phyloP scores from a whole-genome alignment of 2,329 filamentous ascomycete species.

The Biscogniauxia sp. region DNA sequence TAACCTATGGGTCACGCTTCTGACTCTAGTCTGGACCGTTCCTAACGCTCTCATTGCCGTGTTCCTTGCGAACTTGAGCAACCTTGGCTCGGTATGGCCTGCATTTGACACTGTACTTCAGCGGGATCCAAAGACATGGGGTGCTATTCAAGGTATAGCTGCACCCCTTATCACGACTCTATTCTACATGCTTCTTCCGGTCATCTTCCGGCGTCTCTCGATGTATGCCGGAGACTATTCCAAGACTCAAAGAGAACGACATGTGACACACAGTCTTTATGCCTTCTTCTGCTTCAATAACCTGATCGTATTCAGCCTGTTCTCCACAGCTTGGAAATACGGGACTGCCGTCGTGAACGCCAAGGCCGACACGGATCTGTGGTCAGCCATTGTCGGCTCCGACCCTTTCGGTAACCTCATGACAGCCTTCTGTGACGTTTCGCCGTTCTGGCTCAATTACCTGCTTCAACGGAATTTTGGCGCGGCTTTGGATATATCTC shows the following conservation, averaged over 20 bases:
- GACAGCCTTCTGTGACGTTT: slow-evolving; percentile 23
- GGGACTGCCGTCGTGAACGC: slow-evolving; percentile 61
- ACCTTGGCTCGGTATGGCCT: slow-evolving; percentile 75
- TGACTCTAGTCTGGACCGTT: slow-evolving; percentile 81
- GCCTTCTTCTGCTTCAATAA: slow-evolving; percentile 97
- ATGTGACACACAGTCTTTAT: slow-evolving; percentile 85
- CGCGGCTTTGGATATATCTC: slow-evolving; percentile 83
- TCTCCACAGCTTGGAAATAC: slow-evolving; percentile 56
- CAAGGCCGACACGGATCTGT: slow-evolving; percentile 56
- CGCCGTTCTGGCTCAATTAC: slow-evolving; percentile 23
- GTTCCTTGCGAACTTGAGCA: slow-evolving; percentile 80
- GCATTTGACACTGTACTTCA: slow-evolving; percentile 64
- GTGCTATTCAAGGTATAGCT: slow-evolving; percentile 82
- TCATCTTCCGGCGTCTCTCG: slow-evolving; percentile 84
- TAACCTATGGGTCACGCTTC: slow-evolving; percentile 48
- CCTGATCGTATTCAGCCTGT: slow-evolving; percentile 84
- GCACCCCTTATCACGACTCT: slow-evolving; percentile 82
- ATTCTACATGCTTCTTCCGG: slow-evolving; percentile 80
- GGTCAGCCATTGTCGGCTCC: slow-evolving; percentile 65
- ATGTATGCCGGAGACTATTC: slow-evolving; percentile 80
- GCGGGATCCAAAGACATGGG: slow-evolving; percentile 66
- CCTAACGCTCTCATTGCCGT: slow-evolving; percentile 91
- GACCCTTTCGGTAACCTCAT: slow-evolving; percentile 42
- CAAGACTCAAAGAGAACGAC: slow-evolving; percentile 84
- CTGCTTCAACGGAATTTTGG: slow-evolving; percentile 80